Percentiles rank a stretch among this genome's conserved stretches.
phyloP scores from a whole-genome alignment of 805 yeast genomes.

The Groenewaldozyma tartarivorans region DNA sequence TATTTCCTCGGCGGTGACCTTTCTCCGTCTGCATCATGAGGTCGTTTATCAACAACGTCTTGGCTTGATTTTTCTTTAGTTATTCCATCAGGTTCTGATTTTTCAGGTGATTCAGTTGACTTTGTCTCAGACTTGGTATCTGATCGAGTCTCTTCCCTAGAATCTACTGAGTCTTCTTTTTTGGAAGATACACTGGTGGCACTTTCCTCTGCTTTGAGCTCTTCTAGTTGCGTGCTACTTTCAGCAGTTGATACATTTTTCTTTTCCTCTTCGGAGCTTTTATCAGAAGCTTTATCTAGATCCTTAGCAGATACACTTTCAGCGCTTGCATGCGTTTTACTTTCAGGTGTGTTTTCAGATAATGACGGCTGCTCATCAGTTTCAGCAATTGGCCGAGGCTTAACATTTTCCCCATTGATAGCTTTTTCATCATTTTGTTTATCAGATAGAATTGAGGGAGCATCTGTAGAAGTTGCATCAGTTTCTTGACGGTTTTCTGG shows the following conservation, averaged over 20 bases:
- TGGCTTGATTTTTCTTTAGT: too few relatives aligned
- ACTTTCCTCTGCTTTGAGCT: neutral
- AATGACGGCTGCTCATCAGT: too few relatives aligned
- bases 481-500: neutral
- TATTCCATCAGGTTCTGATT: too few relatives aligned
- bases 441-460: too few relatives aligned
- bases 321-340: too few relatives aligned
- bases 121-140: too few relatives aligned
- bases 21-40: too few relatives aligned
- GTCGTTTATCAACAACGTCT: too few relatives aligned
- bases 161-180: neutral
- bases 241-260: neutral
- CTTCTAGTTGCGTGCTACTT: neutral
- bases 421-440: too few relatives aligned
- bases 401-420: neutral
- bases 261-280: neutral
- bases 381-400: neutral
- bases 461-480: neutral
- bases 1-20: neutral
- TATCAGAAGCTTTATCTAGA: neutral
- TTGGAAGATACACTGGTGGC: neutral
- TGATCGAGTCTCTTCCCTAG: too few relatives aligned
- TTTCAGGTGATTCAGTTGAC: too few relatives aligned
- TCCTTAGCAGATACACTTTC: constrained; percentile 1
- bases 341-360: too few relatives aligned